A percentile compares a stretch with the other conserved stretches of the same genome.
Evolutionary conservation across 495 filamentous ascomycete species (phyloP).

Genomic region (Penicillium ucsense): DNA sequence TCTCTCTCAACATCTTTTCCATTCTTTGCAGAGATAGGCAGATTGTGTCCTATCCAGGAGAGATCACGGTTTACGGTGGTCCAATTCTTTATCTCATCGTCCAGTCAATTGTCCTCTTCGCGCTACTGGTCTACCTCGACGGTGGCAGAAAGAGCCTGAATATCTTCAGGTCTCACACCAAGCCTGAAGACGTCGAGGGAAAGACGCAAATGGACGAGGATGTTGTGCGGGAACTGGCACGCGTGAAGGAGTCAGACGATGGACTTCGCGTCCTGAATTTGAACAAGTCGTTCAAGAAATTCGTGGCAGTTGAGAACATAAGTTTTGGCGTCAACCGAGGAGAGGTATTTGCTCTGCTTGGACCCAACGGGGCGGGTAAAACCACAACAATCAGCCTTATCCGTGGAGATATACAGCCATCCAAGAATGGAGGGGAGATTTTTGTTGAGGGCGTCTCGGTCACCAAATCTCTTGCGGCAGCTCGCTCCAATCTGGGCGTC

Average conservation of each 20-base stretch:
- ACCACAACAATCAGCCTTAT: constrained; percentile 76
- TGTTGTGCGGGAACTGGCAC: constrained; percentile 34
- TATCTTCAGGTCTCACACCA: constrained; percentile 23
- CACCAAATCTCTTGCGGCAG: constrained; percentile 50
- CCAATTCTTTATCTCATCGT: constrained; percentile 68
- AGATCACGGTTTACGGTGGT: constrained; percentile 62
- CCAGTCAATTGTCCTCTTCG: constrained; percentile 58
- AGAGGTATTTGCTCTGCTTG: constrained; percentile 77
- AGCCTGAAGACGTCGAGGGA: constrained; percentile 34
- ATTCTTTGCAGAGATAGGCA: constrained; percentile 52
- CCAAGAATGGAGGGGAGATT: constrained; percentile 51
- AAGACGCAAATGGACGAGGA: constrained; percentile 33
- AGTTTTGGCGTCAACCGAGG: constrained; percentile 68
- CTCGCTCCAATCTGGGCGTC: constrained; percentile 65
- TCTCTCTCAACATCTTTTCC: constrained; percentile 70
- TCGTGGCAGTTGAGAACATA: constrained; percentile 69
- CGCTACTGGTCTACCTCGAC: constrained; percentile 61
- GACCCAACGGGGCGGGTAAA: constrained; percentile 85
- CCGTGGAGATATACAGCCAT: constrained; percentile 69
- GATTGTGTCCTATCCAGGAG: constrained; percentile 57
- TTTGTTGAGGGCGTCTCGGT: constrained; percentile 66
- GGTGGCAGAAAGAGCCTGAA: constrained; percentile 45
- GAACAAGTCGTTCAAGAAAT: constrained; percentile 61
- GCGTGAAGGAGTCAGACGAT: constrained; percentile 42
- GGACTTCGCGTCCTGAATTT: constrained; percentile 68